phyloP scores from a whole-genome alignment of 257 asterid genomes.

The Solanum appendiculatum region DNA sequence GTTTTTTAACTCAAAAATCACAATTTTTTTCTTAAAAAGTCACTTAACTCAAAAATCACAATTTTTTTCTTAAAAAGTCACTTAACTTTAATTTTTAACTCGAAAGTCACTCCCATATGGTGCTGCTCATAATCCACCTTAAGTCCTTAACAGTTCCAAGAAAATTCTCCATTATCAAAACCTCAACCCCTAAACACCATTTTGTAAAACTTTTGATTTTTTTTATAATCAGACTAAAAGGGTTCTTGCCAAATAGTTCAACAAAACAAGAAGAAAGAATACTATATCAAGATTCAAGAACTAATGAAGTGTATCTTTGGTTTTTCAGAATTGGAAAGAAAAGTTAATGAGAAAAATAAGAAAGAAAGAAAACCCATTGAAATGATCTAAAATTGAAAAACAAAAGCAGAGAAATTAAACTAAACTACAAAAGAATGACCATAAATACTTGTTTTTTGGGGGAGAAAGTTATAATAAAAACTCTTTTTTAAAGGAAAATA shows the following conservation, averaged over 20 bases:
- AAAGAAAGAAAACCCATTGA: constrained; percentile 9
- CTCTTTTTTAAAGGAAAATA: background rate
- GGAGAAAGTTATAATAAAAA: background rate
- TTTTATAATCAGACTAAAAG: background rate
- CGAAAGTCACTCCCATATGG: too few species aligned
- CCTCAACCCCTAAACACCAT: background rate
- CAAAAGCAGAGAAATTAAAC: constrained; percentile 7
- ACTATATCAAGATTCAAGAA: background rate
- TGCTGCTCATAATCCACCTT: too few species aligned
- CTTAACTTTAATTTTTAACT: background rate
- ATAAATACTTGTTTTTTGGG: constrained; percentile 30
- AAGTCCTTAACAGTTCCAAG: constrained; percentile 6
- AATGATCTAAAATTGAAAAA: constrained; percentile 7
- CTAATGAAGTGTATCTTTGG: background rate
- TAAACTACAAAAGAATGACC: constrained; percentile 2
- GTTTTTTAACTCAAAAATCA: background rate
- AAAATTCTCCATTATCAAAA: constrained; percentile 24
- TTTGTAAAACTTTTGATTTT: background rate
- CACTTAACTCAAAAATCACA: too few species aligned
- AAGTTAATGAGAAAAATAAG: constrained; percentile 12
- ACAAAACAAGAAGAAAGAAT: background rate
- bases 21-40: too few species aligned
- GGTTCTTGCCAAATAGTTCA: background rate
- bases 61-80: background rate
- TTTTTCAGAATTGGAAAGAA: background rate